A percentile compares a stretch with the other conserved stretches of the same genome.
Conservation (phyloP, 2,329 filamentous ascomycete genomes). For the Cordyceps cicadae region DNA sequence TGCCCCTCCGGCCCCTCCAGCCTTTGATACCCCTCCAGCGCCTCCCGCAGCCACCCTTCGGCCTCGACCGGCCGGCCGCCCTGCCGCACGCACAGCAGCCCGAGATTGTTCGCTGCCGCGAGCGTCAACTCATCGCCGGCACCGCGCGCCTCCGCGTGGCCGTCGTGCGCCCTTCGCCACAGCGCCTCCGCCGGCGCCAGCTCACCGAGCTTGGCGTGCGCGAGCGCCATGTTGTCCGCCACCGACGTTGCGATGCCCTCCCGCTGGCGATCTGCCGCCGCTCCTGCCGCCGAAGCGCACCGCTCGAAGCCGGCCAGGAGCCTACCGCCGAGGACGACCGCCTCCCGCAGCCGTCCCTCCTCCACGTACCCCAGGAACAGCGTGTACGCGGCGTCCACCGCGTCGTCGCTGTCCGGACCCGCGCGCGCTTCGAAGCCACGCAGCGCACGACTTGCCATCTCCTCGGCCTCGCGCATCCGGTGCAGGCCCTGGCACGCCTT, state of each 20-base stretch:
- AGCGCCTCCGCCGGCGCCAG: neutral
- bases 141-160: neutral
- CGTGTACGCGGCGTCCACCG: conserved; percentile 1
- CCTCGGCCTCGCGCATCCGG: neutral
- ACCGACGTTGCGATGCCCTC: neutral
- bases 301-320: neutral
- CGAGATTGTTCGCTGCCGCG: neutral
- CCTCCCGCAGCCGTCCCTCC: neutral
- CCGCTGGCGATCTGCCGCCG: neutral
- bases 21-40: neutral
- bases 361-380: conserved; percentile 1
- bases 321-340: neutral
- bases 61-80: neutral
- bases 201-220: conserved; percentile 2
- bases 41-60: neutral
- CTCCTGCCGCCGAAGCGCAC: neutral
- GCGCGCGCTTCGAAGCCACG: neutral
- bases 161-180: neutral
- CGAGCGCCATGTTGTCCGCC: conserved; percentile 2
- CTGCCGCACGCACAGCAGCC: neutral
- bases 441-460: neutral
- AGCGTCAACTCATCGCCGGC: neutral
- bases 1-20: neutral
- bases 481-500: neutral
- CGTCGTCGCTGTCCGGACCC: neutral